Evolutionary conservation across 306 rosid genomes (phyloP), one percentile per base, ranked within the genome.

Genomic region (Dryas octopetala): DNA sequence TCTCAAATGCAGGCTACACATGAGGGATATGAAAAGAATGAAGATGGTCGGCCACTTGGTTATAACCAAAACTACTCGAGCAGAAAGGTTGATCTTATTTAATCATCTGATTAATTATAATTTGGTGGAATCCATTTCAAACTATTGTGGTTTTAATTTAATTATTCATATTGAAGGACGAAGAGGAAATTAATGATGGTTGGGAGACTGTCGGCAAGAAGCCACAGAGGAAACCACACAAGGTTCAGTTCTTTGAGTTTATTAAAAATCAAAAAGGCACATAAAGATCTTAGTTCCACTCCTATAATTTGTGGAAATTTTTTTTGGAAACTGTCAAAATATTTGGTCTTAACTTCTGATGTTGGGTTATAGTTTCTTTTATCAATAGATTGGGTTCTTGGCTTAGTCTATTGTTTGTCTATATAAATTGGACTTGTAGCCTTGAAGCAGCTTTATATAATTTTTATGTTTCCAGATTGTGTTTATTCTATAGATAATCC

Each of bases 191-290:
- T 58, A 66, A 74, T 38, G 97, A 85, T 68, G 93, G 91, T 75
- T 94, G 98, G 98, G 88, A 91, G 80, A 90, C 89, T 76, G 96
- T 94, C 26, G 84, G 89, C 48, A 85, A 74, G 81, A 89, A 86
- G 83, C 83, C 89, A 74, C 85, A 80, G 52, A 86, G 88, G 83
- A 67, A 11, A 71, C 70, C 59, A 62, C 95, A 90, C 86, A 90
- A 94, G 98, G 97, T 94, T 78, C 63, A 13, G 80, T 62, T 68
- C 16, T 52, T 71, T 38, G 17, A 46, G 46, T 75, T 79, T 73
- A 53, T 62, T 68, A 41, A 78, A 51, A 32, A 40, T 54, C 32
- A 32, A 11, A 73, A 68, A 52, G 51, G 46, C 66, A 52, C 54
- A 70, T 38, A 53, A 38, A 55, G 57, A 71, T 78, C 57, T 68